These are phyloP conservation scores for Teunomyces kruisii DNA, from an alignment of 805 yeast genomes.

Conservation along the genomic window DNA sequence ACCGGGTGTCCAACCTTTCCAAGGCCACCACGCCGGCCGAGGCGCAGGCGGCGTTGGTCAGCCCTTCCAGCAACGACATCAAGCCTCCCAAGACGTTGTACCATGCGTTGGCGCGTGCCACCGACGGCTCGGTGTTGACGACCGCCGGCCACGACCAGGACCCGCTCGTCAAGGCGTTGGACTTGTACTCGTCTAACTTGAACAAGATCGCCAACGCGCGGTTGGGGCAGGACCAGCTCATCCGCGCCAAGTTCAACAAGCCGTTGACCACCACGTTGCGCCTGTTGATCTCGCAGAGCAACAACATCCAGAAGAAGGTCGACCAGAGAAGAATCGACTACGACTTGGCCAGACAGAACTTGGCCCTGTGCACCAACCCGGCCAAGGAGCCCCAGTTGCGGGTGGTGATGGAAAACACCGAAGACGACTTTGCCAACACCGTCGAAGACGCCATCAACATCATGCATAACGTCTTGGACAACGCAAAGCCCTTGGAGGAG, in stretches of 20 bases:
- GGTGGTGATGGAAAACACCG: slow-evolving; percentile 77
- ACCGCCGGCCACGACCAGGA: slow-evolving; percentile 37
- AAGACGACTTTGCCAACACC: slow-evolving; percentile 86
- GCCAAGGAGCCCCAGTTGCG: slow-evolving; percentile 68
- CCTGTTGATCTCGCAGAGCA: slow-evolving; percentile 59
- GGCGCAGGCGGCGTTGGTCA: slow-evolving; percentile 69
- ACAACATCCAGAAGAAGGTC: slow-evolving; percentile 68
- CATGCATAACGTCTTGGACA: slow-evolving; percentile 76
- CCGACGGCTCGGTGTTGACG: slow-evolving; percentile 51
- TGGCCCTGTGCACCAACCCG: slow-evolving; percentile 41
- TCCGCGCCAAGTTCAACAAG: slow-evolving; percentile 66
- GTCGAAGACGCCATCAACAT: slow-evolving; percentile 84
- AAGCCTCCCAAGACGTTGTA: slow-evolving; percentile 76
- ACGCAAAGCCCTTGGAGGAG: slow-evolving; percentile 66
- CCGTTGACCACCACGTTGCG: slow-evolving; percentile 62
- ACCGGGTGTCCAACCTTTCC: slow-evolving; percentile 64
- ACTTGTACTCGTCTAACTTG: slow-evolving; percentile 67
- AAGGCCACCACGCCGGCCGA: slow-evolving; percentile 77
- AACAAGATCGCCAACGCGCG: slow-evolving; percentile 79
- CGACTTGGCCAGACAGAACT: slow-evolving; percentile 66
- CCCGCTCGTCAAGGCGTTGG: slow-evolving; percentile 61
- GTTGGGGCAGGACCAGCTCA: slow-evolving; percentile 75
- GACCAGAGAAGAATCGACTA: slow-evolving; percentile 75
- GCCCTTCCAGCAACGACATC: slow-evolving; percentile 41
- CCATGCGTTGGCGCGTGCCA: slow-evolving; percentile 78